These are phyloP conservation scores for Neurospora sp. DNA, from an alignment of 2,329 filamentous ascomycete genomes.

Conservation along the genomic window DNA sequence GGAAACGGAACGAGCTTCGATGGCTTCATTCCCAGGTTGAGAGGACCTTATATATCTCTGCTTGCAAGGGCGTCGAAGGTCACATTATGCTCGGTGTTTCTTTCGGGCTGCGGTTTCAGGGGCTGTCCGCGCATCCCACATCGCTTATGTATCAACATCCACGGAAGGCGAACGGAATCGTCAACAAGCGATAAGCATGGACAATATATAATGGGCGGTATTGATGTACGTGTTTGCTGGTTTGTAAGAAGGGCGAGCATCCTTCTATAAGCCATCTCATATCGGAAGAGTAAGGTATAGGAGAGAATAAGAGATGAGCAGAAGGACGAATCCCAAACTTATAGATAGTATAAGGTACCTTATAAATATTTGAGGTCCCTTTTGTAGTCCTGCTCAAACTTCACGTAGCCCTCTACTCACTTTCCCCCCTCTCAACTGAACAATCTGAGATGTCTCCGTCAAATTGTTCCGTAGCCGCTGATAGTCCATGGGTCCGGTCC, in stretches of 20 bases:
- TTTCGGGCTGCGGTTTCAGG: neutral
- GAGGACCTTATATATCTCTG: no score
- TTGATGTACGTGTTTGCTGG: neutral
- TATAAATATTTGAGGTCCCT: neutral
- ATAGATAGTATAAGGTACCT: no score
- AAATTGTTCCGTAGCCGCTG: no score
- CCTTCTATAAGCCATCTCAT: neutral
- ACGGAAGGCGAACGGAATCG: neutral
- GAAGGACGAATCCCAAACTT: neutral
- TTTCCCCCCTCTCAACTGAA: neutral
- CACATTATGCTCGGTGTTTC: no score
- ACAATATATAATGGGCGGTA: constrained; percentile 2
- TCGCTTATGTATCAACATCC: constrained; percentile 7
- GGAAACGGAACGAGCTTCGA: no score
- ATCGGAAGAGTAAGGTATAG: neutral
- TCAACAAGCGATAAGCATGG: constrained; percentile 4
- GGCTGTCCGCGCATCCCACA: constrained; percentile 5
- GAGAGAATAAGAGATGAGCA: no score
- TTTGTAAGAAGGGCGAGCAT: neutral
- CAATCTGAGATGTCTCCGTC: no score
- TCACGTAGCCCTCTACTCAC: neutral
- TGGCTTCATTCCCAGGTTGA: no score
- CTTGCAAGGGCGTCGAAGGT: no score
- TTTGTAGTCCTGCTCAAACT: neutral
- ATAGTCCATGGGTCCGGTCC: no score